Evolutionary conservation across 2,329 filamentous ascomycete species (phyloP).

Genomic region (Fusarium phyllophilum): DNA sequence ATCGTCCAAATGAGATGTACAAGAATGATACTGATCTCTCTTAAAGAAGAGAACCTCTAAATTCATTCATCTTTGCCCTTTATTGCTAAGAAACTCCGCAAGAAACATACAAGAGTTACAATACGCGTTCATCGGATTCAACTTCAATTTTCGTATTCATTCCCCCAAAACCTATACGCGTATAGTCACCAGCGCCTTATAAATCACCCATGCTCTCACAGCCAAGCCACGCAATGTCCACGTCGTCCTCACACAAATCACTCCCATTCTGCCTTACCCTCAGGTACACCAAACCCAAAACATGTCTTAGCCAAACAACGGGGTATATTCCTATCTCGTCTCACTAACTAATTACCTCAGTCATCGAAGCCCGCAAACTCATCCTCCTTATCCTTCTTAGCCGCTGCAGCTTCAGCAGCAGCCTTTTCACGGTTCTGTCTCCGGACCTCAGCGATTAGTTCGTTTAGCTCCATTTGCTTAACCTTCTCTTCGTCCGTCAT

Average conservation of each 20-base stretch:
- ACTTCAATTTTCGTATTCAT: constrained; percentile 31
- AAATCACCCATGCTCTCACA: not conserved
- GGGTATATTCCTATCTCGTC: constrained; percentile 50
- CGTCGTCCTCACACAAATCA: not conserved
- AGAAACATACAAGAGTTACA: not conserved
- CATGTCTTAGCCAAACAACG: not conserved
- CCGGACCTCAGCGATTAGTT: constrained; percentile 72
- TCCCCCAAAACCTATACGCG: constrained; percentile 17
- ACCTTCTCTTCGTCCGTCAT: constrained; percentile 78
- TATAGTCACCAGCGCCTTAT: constrained; percentile 6
- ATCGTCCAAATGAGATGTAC: not conserved
- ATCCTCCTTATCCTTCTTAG: constrained; percentile 54
- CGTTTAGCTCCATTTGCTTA: constrained; percentile 70
- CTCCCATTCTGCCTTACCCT: not conserved
- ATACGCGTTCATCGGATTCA: constrained; percentile 34
- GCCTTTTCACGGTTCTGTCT: constrained; percentile 61
- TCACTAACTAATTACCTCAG: constrained; percentile 39
- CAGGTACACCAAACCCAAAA: not conserved
- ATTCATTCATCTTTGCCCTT: fast-evolving
- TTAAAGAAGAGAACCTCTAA: fast-evolving
- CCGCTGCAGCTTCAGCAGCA: constrained; percentile 38
- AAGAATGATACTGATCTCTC: not conserved
- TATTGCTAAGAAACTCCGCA: not conserved
- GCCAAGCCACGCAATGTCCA: not conserved
- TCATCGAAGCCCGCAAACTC: constrained; percentile 71